phyloP scores from a whole-genome alignment of 495 filamentous ascomycete genomes.

The Aspergillus carlsbadensis region DNA sequence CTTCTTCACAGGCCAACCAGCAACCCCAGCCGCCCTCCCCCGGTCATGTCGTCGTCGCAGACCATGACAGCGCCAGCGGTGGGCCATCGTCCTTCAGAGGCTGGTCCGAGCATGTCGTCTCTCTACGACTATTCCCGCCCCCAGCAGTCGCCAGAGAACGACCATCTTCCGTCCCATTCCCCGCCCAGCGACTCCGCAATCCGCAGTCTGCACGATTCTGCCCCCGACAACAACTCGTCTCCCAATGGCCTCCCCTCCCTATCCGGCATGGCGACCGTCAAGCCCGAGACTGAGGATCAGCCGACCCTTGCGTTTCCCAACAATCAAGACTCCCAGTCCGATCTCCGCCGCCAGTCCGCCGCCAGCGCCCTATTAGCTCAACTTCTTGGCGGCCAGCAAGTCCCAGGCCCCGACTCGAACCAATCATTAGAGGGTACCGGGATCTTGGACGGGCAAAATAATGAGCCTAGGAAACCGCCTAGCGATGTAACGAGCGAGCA shows the following conservation, averaged over 20 bases:
- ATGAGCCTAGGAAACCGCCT: conserved; percentile 1
- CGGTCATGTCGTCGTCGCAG: conserved; percentile 55
- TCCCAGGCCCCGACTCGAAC: background rate
- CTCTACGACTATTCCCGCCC: conserved; percentile 41
- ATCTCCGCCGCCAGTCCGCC: conserved; percentile 36
- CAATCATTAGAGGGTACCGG: conserved; percentile 10
- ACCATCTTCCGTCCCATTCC: conserved; percentile 30
- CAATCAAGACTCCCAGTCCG: conserved; percentile 15
- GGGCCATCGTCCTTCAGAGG: conserved; percentile 51
- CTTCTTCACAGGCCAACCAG: conserved; percentile 20
- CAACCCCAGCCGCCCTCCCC: conserved; percentile 16
- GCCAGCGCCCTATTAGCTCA: conserved; percentile 47
- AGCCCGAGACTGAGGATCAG: conserved; percentile 30
- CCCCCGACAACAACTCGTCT: conserved; percentile 28
- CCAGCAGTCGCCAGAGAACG: conserved; percentile 24
- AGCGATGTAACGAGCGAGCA: conserved; percentile 14
- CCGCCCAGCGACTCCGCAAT: conserved; percentile 48
- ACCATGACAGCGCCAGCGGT: conserved; percentile 57
- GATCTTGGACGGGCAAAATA: conserved; percentile 3
- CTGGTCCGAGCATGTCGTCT: conserved; percentile 41
- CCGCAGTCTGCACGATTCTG: conserved; percentile 47
- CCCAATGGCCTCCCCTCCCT: conserved; percentile 33
- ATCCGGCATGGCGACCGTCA: conserved; percentile 31
- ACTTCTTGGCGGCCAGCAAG: conserved; percentile 39
- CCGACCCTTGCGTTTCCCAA: background rate